Evolutionary conservation across 805 yeast species (phyloP).

Genomic region (Nakazawaea siamensis): DNA sequence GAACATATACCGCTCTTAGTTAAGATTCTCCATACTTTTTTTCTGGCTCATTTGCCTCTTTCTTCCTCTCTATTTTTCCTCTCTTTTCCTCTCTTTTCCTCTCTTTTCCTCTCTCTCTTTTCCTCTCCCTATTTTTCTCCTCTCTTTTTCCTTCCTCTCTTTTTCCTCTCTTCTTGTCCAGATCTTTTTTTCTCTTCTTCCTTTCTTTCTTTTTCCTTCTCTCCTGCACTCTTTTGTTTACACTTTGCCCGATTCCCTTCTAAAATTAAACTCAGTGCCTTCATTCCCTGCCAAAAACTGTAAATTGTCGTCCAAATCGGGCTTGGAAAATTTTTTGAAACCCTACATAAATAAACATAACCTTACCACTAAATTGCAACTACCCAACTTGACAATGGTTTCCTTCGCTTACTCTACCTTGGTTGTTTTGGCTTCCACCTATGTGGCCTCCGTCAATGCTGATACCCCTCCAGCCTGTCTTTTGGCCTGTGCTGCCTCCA

Average conservation of each 20-base stretch:
- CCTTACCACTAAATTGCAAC: too few relatives aligned
- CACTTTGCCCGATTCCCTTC: neutral
- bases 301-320: too few relatives aligned
- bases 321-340: too few relatives aligned
- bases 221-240: neutral
- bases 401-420: too few relatives aligned
- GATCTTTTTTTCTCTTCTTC: too few relatives aligned
- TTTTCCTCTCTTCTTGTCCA: too few relatives aligned
- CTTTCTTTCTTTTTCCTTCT: neutral
- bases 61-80: neutral
- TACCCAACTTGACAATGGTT: too few relatives aligned
- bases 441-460: conserved; percentile 29
- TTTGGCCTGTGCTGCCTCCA: conserved; percentile 78
- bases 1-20: too few relatives aligned
- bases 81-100: neutral
- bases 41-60: neutral
- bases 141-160: neutral
- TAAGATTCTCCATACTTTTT: too few relatives aligned
- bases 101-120: neutral
- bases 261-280: too few relatives aligned
- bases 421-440: conserved; percentile 20
- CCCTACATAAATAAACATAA: too few relatives aligned
- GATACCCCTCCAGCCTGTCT: conserved; percentile 83
- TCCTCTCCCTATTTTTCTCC: neutral
- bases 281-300: too few relatives aligned